A percentile compares a stretch with the other conserved stretches of the same genome.
Evolutionary conservation across 495 filamentous ascomycete species (phyloP).

Genomic region (Opeltia flavorubescens): DNA sequence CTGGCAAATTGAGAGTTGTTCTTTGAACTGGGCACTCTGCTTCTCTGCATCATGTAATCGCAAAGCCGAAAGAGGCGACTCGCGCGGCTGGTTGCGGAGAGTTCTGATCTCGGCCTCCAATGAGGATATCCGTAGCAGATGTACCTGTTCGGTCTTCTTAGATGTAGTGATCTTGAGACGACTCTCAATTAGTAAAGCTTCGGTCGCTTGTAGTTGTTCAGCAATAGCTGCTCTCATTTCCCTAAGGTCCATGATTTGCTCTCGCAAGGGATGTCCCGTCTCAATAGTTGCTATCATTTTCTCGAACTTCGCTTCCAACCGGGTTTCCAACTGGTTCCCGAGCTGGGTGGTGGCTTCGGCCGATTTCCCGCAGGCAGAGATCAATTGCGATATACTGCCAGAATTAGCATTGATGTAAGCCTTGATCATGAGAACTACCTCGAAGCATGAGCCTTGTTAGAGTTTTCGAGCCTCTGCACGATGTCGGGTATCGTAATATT

Average conservation of each 20-base stretch:
- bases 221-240: constrained; percentile 12
- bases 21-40: not conserved
- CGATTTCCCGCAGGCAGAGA: not conserved
- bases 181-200: constrained; percentile 7
- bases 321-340: constrained; percentile 2
- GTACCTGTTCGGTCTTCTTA: constrained; percentile 1
- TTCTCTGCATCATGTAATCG: constrained; percentile 12
- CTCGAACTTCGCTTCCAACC: constrained; percentile 2
- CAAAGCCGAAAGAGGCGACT: constrained; percentile 2
- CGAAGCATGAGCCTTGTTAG: not conserved
- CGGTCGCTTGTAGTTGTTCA: constrained; percentile 10
- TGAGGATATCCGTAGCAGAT: constrained; percentile 2
- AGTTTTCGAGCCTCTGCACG: not conserved
- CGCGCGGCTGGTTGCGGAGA: not conserved
- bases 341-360: not conserved
- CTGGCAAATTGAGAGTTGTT: not conserved
- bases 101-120: constrained; percentile 4
- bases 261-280: constrained; percentile 1
- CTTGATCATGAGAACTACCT: no score
- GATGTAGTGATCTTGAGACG: constrained; percentile 2
- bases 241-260: constrained; percentile 13
- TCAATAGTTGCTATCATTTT: not conserved
- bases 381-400: not conserved
- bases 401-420: no score
- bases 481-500: not conserved